Conservation (phyloP, 1,284 basidiomycete genomes). For the Tetrapyrgos nigripes region DNA sequence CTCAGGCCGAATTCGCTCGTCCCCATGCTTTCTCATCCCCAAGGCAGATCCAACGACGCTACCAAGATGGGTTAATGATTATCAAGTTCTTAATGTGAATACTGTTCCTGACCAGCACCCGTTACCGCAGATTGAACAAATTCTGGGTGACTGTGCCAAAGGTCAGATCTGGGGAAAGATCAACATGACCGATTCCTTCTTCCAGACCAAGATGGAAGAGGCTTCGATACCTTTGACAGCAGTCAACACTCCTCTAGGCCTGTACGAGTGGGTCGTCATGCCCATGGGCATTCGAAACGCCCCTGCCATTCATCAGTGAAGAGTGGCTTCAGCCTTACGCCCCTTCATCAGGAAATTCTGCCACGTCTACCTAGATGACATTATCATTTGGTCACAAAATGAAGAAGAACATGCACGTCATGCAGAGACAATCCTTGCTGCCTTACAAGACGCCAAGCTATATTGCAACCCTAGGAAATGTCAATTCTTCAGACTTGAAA, state of each 20-base stretch:
- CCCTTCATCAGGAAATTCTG: constrained; percentile 17
- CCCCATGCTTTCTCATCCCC: constrained; percentile 36
- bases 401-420: constrained; percentile 29
- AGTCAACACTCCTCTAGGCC: too few relatives aligned
- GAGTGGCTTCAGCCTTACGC: too few relatives aligned
- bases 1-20: constrained; percentile 29
- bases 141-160: too few relatives aligned
- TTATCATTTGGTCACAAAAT: constrained; percentile 39
- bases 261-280: constrained; percentile 43
- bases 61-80: constrained; percentile 43
- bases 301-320: constrained; percentile 37
- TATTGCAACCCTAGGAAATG: constrained; percentile 29
- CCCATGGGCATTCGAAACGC: constrained; percentile 38
- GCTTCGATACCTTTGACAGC: constrained; percentile 37
- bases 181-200: too few relatives aligned
- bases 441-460: constrained; percentile 18
- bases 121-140: not conserved
- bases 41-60: constrained; percentile 37
- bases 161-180: too few relatives aligned
- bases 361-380: too few relatives aligned
- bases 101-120: constrained; percentile 30
- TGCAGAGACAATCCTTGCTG: constrained; percentile 23
- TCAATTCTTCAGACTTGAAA: constrained; percentile 18
- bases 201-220: constrained; percentile 38
- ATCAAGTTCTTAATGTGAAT: constrained; percentile 36